These are phyloP conservation scores for Bombardia bombarda DNA, from an alignment of 495 filamentous ascomycete genomes.

Conservation along the genomic window DNA sequence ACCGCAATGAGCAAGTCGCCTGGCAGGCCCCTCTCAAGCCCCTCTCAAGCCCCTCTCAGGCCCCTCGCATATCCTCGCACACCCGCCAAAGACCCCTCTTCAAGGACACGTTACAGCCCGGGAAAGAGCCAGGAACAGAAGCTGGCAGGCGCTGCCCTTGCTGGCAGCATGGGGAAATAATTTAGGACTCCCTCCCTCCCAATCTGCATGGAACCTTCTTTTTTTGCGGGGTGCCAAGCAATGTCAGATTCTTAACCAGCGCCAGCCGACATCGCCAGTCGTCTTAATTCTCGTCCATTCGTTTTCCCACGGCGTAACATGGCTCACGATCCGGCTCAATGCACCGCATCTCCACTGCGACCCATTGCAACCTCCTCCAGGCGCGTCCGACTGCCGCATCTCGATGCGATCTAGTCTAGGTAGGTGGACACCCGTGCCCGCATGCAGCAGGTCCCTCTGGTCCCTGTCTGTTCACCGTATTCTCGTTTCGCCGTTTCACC, in stretches of 20 bases:
- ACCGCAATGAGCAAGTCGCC: conserved; percentile 12
- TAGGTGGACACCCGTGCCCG: too few species aligned
- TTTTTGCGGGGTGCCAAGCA: conserved; percentile 2
- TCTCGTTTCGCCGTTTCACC: too few species aligned
- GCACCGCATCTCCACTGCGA: conserved; percentile 1
- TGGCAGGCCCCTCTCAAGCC: too few species aligned
- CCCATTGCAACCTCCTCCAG: neutral
- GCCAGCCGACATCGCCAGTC: conserved; percentile 6
- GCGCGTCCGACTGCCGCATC: conserved; percentile 1
- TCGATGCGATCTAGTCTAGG: neutral
- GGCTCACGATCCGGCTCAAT: too few species aligned
- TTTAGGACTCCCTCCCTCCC: too few species aligned
- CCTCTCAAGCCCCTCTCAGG: too few species aligned
- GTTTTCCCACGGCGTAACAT: conserved; percentile 6
- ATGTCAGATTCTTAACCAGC: neutral
- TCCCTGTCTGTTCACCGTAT: too few species aligned
- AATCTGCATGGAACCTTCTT: conserved; percentile 1
- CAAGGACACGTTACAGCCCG: conserved; percentile 8
- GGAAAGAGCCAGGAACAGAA: neutral
- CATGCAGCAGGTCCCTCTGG: too few species aligned
- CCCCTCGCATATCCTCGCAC: too few species aligned
- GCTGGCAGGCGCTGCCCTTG: neutral
- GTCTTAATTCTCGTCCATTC: neutral
- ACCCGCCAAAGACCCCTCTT: too few species aligned
- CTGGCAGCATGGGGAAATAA: too few species aligned